Base-by-base conservation (phyloP, 257 asterid genomes). In the Solanum etuberosum region DNA sequence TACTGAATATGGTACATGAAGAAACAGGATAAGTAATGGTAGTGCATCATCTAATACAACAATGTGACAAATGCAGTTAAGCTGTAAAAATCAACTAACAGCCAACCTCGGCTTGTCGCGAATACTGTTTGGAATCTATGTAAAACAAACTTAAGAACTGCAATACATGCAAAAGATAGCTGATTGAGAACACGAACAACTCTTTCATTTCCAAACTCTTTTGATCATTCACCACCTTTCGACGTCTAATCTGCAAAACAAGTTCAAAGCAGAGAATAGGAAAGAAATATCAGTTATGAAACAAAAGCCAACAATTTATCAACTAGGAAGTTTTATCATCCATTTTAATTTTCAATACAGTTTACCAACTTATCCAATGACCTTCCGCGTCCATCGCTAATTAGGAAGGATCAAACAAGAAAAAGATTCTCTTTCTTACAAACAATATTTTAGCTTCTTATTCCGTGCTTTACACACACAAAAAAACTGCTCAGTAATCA, bases 101-200 rank as follows among this genome's bases (percentile, higher is more conserved):
- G 43, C 98, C 98, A 94, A 48, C 97, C 97, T 87, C 92, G 89
- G 61, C 91, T 88, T 13, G 91, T 73, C 67, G 43, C 83, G 20
- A 84, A 91, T 59, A 71, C 86, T 13, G 90, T 88, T 65, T 89
- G 87, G 4, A 89, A 88, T 59, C 29, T 74, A 11, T 76, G 86
- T 1, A 89, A 80, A 65, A 91, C 86, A 83, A 95, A 84, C 94
- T 89, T 92, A 83, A 93, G 72, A 86, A 91, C 40, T 21, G 96
- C 95, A 40, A 94, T 73, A 90, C 95, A 91, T 9, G 91, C 93
- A n/a, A 97, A 90, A 81, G 90, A 93, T 68, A 96, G 91, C 93
- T 88, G 84, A 91, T 85, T 54, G 93, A 83, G 7, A 96, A 87
- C 80, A 94, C 86, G 3, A 88, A 91, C 1, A 95, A 91, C 93